These are phyloP conservation scores for Erysimum cheiri DNA, from an alignment of 441 rosid species.

Conservation along the genomic window DNA sequence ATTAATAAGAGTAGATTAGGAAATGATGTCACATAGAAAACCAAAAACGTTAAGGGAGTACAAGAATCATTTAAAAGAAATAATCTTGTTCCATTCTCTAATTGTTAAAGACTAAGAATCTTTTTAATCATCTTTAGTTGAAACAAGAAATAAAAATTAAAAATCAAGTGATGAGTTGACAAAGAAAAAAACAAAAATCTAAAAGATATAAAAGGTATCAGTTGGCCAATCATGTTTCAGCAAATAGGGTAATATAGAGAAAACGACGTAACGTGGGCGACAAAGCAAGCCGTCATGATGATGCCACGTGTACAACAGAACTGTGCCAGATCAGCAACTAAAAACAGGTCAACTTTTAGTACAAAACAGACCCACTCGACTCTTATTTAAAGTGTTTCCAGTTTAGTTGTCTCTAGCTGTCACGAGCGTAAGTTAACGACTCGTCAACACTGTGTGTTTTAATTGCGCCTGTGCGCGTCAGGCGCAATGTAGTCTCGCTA, in stretches of 20 bases:
- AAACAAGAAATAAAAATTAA: not conserved
- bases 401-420: conserved; percentile 46
- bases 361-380: conserved; percentile 24
- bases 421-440: conserved; percentile 42
- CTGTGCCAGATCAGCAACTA: conserved; percentile 29
- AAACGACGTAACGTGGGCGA: conserved; percentile 39
- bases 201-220: conserved; percentile 28
- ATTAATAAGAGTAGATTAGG: too few species aligned
- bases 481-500: conserved; percentile 25
- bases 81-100: conserved; percentile 5
- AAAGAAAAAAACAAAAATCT: not conserved
- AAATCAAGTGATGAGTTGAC: conserved; percentile 21
- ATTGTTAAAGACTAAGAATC: not conserved
- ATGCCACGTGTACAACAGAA: conserved; percentile 37
- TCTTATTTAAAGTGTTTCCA: conserved; percentile 8
- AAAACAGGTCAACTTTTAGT: conserved; percentile 36
- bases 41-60: not conserved
- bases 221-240: conserved; percentile 41
- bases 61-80: not conserved
- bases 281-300: conserved; percentile 36
- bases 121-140: conserved; percentile 19
- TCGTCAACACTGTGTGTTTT: conserved; percentile 19
- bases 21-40: too few species aligned
- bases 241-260: conserved; percentile 14
- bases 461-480: conserved; percentile 26